Percentiles rank a stretch among this genome's conserved stretches.
phyloP scores from a whole-genome alignment of 2,329 filamentous ascomycete species.

The Fusarium liriodendri region DNA sequence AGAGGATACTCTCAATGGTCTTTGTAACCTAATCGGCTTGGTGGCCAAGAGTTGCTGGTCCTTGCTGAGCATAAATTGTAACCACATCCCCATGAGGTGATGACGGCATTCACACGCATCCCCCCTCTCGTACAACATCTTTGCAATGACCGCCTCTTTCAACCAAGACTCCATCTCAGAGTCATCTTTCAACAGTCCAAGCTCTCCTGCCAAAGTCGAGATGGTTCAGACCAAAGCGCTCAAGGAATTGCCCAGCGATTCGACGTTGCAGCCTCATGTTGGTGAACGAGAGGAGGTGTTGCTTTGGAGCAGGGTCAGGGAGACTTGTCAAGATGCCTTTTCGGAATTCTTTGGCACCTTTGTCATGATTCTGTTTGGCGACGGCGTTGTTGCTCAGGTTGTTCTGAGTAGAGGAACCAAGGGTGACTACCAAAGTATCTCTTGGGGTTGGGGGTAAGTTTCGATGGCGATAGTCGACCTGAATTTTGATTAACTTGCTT shows the following conservation, averaged over 20 bases:
- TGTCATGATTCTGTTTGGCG: slow-evolving; percentile 75
- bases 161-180: slow-evolving; percentile 49
- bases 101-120: slow-evolving; percentile 19
- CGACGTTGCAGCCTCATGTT: slow-evolving; percentile 21
- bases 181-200: slow-evolving; percentile 48
- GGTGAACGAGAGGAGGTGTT: slow-evolving; percentile 44
- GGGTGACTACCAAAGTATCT: slow-evolving; percentile 62
- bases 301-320: slow-evolving; percentile 65
- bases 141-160: slow-evolving; percentile 44
- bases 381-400: slow-evolving; percentile 78
- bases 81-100: slow-evolving; percentile 33
- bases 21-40: slow-evolving; percentile 20
- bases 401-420: slow-evolving; percentile 63
- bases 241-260: slow-evolving; percentile 35
- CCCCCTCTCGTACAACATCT: slow-evolving; percentile 9
- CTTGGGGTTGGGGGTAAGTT: slow-evolving; percentile 62
- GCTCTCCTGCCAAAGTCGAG: slow-evolving; percentile 45
- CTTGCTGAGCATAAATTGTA: slow-evolving; percentile 40
- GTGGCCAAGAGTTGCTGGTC: slow-evolving; percentile 15
- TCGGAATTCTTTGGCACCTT: slow-evolving; percentile 77
- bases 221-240: slow-evolving; percentile 44
- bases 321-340: slow-evolving; percentile 66
- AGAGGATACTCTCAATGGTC: background rate
- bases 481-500: background rate
- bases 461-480: background rate